A percentile compares a stretch with the other conserved stretches of the same genome.
These are phyloP conservation scores for Flaveria ramosissima DNA, from an alignment of 129 eudicot genomes.

Conservation along the genomic window DNA sequence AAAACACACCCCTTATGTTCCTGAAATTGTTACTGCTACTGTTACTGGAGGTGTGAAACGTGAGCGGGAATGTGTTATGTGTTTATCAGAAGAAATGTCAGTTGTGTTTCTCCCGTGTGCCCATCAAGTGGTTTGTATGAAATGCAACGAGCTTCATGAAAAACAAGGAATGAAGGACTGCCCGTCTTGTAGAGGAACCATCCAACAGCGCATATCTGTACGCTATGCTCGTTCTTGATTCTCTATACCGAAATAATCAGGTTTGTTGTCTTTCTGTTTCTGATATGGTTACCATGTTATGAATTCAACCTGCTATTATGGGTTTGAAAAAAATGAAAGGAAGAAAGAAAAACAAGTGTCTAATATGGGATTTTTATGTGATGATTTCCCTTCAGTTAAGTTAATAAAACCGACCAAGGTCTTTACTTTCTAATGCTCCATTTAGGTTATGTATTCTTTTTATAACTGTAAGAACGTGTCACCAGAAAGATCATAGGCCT, in stretches of 20 bases:
- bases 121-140: conserved; percentile 80
- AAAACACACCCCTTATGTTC: conserved; percentile 27
- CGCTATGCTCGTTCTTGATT: conserved; percentile 61
- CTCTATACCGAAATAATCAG: conserved; percentile 20
- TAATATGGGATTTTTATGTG: conserved; percentile 36
- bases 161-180: conserved; percentile 93
- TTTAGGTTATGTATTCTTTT: background rate
- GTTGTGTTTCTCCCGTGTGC: conserved; percentile 93
- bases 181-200: conserved; percentile 85
- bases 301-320: conserved; percentile 42
- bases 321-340: conserved; percentile 33
- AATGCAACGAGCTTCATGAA: conserved; percentile 87
- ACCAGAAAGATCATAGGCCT: background rate
- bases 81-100: conserved; percentile 90
- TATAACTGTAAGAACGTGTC: background rate
- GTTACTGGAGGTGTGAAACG: conserved; percentile 69
- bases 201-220: conserved; percentile 62
- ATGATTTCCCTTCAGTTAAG: conserved; percentile 29
- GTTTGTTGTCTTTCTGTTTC: conserved; percentile 25
- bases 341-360: conserved; percentile 25
- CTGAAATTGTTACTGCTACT: conserved; percentile 28
- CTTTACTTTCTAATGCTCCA: background rate
- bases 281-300: conserved; percentile 19
- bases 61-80: conserved; percentile 92
- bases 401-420: conserved; percentile 13